Evolutionary conservation across 306 rosid genomes (phyloP).

Genomic region (Pterocarpus macrocarpus): DNA sequence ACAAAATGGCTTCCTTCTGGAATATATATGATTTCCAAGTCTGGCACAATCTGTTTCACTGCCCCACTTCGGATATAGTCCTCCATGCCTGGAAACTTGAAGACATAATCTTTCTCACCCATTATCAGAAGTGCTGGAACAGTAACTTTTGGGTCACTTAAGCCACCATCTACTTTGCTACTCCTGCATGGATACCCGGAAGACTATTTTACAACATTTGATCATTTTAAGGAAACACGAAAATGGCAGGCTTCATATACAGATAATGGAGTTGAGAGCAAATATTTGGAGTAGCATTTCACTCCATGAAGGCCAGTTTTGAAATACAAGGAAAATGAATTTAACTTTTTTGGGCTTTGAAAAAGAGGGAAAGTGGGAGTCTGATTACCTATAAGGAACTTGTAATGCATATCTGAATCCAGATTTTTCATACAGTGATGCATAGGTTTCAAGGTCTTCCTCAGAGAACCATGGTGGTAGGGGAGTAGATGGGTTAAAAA

Average conservation of each 20-base stretch:
- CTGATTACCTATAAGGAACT: slow-evolving; percentile 58
- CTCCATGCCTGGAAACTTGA: slow-evolving; percentile 61
- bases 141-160: slow-evolving; percentile 49
- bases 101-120: slow-evolving; percentile 65
- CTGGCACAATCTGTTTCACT: slow-evolving; percentile 56
- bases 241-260: background rate
- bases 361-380: background rate
- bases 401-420: slow-evolving; percentile 60
- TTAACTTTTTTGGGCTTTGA: background rate
- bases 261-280: background rate
- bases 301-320: too few relatives aligned
- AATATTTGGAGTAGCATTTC: background rate
- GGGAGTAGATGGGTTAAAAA: slow-evolving; percentile 61
- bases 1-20: slow-evolving; percentile 66
- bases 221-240: background rate
- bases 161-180: slow-evolving; percentile 48
- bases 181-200: slow-evolving; percentile 36
- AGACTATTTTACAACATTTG: too few relatives aligned
- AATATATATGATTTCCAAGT: slow-evolving; percentile 52
- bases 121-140: slow-evolving; percentile 51
- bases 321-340: background rate
- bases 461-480: slow-evolving; percentile 65
- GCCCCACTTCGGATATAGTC: slow-evolving; percentile 60
- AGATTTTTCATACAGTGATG: slow-evolving; percentile 61
- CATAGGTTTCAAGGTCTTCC: slow-evolving; percentile 62